These are phyloP conservation scores for Parachlorella kessleri DNA, from an alignment of 139 green algal genomes.

Conservation along the genomic window DNA sequence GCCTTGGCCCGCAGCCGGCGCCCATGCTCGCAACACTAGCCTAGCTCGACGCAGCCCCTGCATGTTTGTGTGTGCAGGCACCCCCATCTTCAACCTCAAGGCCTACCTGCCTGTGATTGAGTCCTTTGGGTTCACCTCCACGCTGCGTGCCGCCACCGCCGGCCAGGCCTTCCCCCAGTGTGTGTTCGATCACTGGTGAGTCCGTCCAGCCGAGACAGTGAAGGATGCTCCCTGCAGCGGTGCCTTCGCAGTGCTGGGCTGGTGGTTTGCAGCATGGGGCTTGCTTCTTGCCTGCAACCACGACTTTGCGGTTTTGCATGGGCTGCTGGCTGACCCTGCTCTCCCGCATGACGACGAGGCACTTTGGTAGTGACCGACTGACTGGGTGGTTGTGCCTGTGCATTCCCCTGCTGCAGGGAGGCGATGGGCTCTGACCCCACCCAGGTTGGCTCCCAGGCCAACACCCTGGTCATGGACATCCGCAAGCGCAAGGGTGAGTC, in stretches of 20 bases:
- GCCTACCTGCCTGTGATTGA: constrained; percentile 97
- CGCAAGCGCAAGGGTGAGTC: constrained; percentile 91
- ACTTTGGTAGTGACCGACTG: too few relatives aligned
- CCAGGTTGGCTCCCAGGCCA: constrained; percentile 67
- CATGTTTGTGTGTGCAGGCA: constrained; percentile 66
- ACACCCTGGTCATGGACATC: constrained; percentile 85
- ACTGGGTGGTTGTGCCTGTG: too few relatives aligned
- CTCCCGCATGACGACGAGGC: too few relatives aligned
- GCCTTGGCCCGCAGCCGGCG: too few relatives aligned
- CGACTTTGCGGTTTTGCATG: too few relatives aligned
- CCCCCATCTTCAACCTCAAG: constrained; percentile 99
- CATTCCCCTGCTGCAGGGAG: constrained; percentile 69
- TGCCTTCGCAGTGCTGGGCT: too few relatives aligned
- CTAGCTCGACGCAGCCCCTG: too few relatives aligned
- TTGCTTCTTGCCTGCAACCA: too few relatives aligned
- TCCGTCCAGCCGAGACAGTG: constrained; percentile 71
- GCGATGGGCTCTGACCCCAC: constrained; percentile 83
- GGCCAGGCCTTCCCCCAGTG: constrained; percentile 98
- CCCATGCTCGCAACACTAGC: too few relatives aligned
- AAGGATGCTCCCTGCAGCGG: too few relatives aligned
- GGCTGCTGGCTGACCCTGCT: too few relatives aligned
- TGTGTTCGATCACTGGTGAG: constrained; percentile 99
- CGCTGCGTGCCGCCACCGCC: constrained; percentile 92
- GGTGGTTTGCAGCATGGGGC: too few relatives aligned
- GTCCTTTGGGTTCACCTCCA: constrained; percentile 98